phyloP scores from a whole-genome alignment of 140 eudicot species.

The Anethum foeniculum region DNA sequence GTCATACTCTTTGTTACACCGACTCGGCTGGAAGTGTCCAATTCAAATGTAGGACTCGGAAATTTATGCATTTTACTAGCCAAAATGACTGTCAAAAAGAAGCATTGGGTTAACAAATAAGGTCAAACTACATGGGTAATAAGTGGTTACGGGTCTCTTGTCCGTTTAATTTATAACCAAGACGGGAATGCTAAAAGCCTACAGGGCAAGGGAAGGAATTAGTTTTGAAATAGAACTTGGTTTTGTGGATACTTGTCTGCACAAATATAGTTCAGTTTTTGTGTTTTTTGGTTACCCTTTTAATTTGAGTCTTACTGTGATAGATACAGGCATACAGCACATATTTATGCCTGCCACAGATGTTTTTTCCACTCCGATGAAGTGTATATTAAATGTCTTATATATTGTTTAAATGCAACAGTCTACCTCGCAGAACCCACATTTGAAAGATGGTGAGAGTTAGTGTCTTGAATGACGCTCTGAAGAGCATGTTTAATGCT shows the following conservation, averaged over 20 bases:
- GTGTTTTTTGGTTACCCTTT: neutral
- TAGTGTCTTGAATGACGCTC: conserved; percentile 32
- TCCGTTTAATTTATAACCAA: neutral
- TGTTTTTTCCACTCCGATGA: neutral
- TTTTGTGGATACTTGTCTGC: neutral
- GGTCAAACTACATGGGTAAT: neutral
- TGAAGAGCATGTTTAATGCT: conserved; percentile 41
- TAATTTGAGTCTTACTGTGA: neutral
- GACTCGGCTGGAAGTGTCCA: neutral
- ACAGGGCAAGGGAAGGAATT: neutral
- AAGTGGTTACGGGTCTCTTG: neutral
- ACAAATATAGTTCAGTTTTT: neutral
- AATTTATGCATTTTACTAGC: no score
- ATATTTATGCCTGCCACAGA: neutral
- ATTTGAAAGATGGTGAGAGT: conserved; percentile 21
- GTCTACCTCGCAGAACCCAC: neutral
- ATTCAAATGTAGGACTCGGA: no score
- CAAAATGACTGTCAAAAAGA: neutral
- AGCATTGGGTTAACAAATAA: neutral
- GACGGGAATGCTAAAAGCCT: neutral
- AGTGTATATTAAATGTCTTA: neutral
- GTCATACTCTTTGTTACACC: neutral
- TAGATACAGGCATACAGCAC: neutral
- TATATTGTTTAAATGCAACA: neutral
- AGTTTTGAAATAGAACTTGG: neutral